These are phyloP conservation scores for Barbarea vulgaris DNA, from an alignment of 345 rosid genomes.

Conservation along the genomic window DNA sequence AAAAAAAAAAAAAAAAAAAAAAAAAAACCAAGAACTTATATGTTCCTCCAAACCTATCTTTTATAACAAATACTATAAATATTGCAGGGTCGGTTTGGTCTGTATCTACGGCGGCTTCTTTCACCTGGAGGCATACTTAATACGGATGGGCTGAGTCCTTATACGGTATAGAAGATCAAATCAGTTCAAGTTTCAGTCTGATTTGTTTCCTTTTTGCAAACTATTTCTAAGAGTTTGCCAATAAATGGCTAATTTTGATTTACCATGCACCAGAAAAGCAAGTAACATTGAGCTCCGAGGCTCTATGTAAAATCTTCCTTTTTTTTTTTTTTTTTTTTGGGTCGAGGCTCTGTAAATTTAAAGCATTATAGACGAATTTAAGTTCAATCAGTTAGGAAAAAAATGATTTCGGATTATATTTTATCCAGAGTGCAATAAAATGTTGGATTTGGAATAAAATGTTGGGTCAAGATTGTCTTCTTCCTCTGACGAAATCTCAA, in stretches of 20 bases:
- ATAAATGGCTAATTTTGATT: background rate
- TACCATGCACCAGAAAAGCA: background rate
- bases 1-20: no score
- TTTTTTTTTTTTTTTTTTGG: background rate
- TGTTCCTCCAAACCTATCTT: background rate
- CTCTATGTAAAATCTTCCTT: background rate
- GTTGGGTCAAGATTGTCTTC: background rate
- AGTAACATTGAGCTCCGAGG: background rate
- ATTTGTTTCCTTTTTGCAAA: constrained; percentile 11
- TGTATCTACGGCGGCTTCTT: constrained; percentile 61
- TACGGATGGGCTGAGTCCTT: constrained; percentile 43
- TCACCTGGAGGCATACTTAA: constrained; percentile 58
- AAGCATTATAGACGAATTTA: constrained; percentile 2
- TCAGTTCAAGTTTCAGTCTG: constrained; percentile 38
- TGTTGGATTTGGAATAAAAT: background rate
- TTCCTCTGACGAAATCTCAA: background rate
- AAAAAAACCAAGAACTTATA: no score
- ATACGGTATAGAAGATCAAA: constrained; percentile 43
- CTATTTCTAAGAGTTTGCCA: constrained; percentile 11
- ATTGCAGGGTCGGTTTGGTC: constrained; percentile 64
- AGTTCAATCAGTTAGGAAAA: background rate
- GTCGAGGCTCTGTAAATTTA: constrained; percentile 7
- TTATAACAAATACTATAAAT: background rate
- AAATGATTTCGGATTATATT: background rate
- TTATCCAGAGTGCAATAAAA: background rate